These are phyloP conservation scores for Phytophthora pistaciae DNA, from an alignment of 352 stramenopile species.

Conservation along the genomic window DNA sequence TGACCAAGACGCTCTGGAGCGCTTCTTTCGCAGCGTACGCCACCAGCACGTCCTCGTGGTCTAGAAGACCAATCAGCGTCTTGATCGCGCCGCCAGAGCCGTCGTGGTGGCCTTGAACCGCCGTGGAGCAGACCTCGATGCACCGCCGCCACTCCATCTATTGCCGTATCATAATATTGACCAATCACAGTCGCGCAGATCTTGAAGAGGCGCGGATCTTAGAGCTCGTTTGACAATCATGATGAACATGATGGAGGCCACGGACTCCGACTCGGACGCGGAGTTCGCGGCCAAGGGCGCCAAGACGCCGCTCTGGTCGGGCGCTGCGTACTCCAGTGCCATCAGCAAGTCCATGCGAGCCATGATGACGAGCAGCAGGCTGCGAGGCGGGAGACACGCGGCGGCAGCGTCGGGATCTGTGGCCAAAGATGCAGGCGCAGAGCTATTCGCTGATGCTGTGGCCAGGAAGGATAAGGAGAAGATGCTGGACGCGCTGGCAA, in stretches of 20 bases:
- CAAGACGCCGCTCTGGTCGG: slow-evolving; percentile 23
- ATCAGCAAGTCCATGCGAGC: slow-evolving; percentile 65
- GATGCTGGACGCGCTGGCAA: slow-evolving; percentile 48
- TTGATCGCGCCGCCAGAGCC: slow-evolving; percentile 3
- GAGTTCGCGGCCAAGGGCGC: slow-evolving; percentile 10
- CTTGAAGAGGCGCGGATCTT: slow-evolving; percentile 38
- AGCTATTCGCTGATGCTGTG: slow-evolving; percentile 47
- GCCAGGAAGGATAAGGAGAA: slow-evolving; percentile 58
- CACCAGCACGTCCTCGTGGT: slow-evolving; percentile 47
- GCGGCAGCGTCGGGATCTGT: not conserved
- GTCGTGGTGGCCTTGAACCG: slow-evolving; percentile 11
- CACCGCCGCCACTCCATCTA: slow-evolving; percentile 21
- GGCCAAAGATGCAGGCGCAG: slow-evolving; percentile 24
- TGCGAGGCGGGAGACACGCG: slow-evolving; percentile 9
- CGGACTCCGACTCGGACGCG: slow-evolving; percentile 13
- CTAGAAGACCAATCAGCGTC: slow-evolving; percentile 33
- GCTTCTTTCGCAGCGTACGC: slow-evolving; percentile 54
- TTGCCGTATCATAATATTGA: slow-evolving; percentile 4
- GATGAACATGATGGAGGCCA: slow-evolving; percentile 38
- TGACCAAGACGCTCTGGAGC: slow-evolving; percentile 28
- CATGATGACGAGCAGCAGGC: slow-evolving; percentile 51
- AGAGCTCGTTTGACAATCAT: slow-evolving; percentile 11
- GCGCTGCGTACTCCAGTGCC: slow-evolving; percentile 46
- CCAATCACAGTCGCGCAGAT: slow-evolving; percentile 28
- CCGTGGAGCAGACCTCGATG: slow-evolving; percentile 10